Percentiles rank a stretch among this genome's conserved stretches.
Conservation (phyloP, 208 protist species). For the Leishmania tarentolae region DNA sequence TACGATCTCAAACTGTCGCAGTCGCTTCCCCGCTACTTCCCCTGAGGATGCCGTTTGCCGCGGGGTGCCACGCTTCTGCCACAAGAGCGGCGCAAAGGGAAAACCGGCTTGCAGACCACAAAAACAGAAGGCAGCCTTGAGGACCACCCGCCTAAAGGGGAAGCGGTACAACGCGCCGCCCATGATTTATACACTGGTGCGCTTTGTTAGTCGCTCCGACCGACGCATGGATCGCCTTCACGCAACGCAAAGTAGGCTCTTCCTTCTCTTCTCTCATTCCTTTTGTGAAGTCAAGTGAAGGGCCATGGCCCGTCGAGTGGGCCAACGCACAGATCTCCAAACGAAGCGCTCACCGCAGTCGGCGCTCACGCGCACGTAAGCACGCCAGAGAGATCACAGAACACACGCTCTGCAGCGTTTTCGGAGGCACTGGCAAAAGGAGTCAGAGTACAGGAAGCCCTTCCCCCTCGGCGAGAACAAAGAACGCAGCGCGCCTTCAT, state of each 20-base stretch:
- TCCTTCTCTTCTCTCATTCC: background rate
- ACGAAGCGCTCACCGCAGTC: background rate
- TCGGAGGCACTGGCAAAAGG: background rate
- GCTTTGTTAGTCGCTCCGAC: background rate
- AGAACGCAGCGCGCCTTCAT: background rate
- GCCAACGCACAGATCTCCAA: background rate
- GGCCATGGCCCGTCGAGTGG: background rate
- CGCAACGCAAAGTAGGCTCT: background rate
- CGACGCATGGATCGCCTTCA: background rate
- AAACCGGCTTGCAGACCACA: background rate
- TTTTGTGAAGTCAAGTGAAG: background rate
- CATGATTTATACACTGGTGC: background rate
- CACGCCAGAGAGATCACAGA: background rate
- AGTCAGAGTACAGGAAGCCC: background rate
- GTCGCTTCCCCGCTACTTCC: background rate
- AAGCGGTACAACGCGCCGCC: background rate
- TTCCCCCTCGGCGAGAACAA: background rate
- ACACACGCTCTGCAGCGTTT: background rate
- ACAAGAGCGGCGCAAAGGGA: background rate
- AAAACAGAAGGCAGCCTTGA: background rate
- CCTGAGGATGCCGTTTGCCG: background rate
- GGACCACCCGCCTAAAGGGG: background rate
- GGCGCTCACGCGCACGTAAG: background rate
- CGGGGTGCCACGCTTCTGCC: background rate
- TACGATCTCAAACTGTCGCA: background rate